Evolutionary conservation across 768 basidiomycete genomes (phyloP).

Genomic region (Hygrophoropsis aurantiaca): DNA sequence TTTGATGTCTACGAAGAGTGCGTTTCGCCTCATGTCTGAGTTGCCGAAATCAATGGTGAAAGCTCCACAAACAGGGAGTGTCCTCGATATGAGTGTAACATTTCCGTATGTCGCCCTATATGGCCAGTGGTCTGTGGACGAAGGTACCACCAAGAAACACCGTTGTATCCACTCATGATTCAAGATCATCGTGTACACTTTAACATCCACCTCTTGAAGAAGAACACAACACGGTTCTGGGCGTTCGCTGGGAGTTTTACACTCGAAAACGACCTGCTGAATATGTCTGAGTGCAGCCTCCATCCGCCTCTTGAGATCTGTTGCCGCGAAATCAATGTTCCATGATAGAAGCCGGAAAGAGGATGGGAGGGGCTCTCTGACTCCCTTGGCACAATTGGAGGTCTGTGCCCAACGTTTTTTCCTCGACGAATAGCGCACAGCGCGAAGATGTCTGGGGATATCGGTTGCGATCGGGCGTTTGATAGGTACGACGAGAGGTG

Average conservation of each 20-base stretch:
- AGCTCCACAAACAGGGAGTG: constrained; percentile 47
- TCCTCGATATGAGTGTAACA: constrained; percentile 65
- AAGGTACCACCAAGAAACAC: constrained; percentile 60
- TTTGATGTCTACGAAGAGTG: constrained; percentile 56
- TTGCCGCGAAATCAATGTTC: constrained; percentile 60
- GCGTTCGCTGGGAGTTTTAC: constrained; percentile 38
- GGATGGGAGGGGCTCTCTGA: constrained; percentile 38
- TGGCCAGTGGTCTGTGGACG: constrained; percentile 56
- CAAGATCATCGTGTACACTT: constrained; percentile 48
- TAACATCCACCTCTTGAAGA: constrained; percentile 62
- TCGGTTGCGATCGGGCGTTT: constrained; percentile 21
- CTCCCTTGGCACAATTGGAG: constrained; percentile 33
- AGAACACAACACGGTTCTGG: constrained; percentile 64
- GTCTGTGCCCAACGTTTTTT: constrained; percentile 32
- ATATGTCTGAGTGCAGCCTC: constrained; percentile 52
- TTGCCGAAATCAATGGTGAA: constrained; percentile 52
- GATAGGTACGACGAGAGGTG: constrained; percentile 9
- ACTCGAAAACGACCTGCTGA: constrained; percentile 49
- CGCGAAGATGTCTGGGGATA: constrained; percentile 26
- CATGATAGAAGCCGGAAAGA: constrained; percentile 63
- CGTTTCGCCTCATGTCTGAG: constrained; percentile 53
- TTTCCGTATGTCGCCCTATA: constrained; percentile 53
- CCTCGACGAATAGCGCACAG: constrained; percentile 32
- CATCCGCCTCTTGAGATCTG: constrained; percentile 43
- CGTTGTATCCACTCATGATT: constrained; percentile 61